Percentiles rank a stretch among this genome's conserved stretches.
Conservation (phyloP, 139 green algal species). For the Mychonastes homosphaera region DNA sequence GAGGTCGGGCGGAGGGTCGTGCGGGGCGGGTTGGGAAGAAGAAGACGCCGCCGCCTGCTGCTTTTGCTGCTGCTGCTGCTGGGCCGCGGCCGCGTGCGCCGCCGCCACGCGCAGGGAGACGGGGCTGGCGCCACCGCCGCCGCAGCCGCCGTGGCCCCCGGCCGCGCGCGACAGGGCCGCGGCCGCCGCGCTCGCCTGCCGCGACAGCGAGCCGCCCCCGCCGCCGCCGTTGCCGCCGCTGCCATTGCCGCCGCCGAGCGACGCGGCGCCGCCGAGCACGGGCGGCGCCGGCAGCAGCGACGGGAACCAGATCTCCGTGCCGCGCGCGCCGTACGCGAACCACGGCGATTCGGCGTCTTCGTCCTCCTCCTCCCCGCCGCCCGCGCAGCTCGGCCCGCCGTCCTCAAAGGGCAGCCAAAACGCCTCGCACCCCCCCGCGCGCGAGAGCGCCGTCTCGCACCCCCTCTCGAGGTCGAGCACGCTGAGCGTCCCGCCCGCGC, state of each 20-base stretch:
- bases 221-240: too few relatives aligned
- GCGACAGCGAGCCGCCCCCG: background rate
- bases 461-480: conserved; percentile 76
- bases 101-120: background rate
- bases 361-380: background rate
- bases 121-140: background rate
- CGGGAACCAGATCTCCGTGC: conserved; percentile 93
- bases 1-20: conserved; percentile 60
- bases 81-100: background rate
- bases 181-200: background rate
- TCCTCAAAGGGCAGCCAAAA: background rate
- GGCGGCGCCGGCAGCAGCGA: conserved; percentile 34
- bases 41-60: conserved; percentile 4
- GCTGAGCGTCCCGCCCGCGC: conserved; percentile 68
- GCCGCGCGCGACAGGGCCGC: background rate
- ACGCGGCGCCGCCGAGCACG: too few relatives aligned
- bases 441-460: conserved; percentile 39
- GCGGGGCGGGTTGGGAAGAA: too few relatives aligned
- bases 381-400: background rate
- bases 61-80: conserved; percentile 3
- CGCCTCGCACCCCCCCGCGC: conserved; percentile 8
- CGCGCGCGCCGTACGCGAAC: conserved; percentile 84
- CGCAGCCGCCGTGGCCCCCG: too few relatives aligned
- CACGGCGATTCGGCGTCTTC: conserved; percentile 80
- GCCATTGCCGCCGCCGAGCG: too few relatives aligned